Conservation (phyloP, 495 filamentous ascomycete genomes). For the Tirmania nivea region DNA sequence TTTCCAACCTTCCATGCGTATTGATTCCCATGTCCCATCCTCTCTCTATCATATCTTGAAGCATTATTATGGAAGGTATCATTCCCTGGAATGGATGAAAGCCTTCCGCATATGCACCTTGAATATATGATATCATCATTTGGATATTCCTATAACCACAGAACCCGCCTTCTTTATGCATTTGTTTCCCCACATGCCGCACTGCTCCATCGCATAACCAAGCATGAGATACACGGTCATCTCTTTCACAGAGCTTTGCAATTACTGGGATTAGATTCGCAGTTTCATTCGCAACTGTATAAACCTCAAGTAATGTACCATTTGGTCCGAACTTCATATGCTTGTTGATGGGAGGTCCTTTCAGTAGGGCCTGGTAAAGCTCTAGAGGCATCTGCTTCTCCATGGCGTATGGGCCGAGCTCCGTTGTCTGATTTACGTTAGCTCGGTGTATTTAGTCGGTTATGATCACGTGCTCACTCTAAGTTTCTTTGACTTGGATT, state of each 20-base stretch:
- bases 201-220: slow-evolving; percentile 62
- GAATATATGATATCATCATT: slow-evolving; percentile 68
- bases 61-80: slow-evolving; percentile 56
- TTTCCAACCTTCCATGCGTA: slow-evolving; percentile 47
- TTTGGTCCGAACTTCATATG: slow-evolving; percentile 33
- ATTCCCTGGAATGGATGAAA: slow-evolving; percentile 34
- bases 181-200: slow-evolving; percentile 62
- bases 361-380: slow-evolving; percentile 47
- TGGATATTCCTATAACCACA: slow-evolving; percentile 98
- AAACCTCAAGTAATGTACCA: slow-evolving; percentile 26
- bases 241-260: slow-evolving; percentile 45
- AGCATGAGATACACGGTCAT: slow-evolving; percentile 38
- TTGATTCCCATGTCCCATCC: slow-evolving; percentile 85
- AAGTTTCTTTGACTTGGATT: too few relatives aligned
- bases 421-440: slow-evolving; percentile 25
- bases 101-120: slow-evolving; percentile 23
- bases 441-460: too few relatives aligned
- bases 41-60: slow-evolving; percentile 75
- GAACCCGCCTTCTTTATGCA: slow-evolving; percentile 63
- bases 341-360: slow-evolving; percentile 34
- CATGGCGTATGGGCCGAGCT: slow-evolving; percentile 68
- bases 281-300: slow-evolving; percentile 38
- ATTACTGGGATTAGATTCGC: slow-evolving; percentile 54
- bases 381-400: slow-evolving; percentile 75
- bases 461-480: too few relatives aligned